Conservation (phyloP, 345 rosid species). For the Populus deltoides region DNA sequence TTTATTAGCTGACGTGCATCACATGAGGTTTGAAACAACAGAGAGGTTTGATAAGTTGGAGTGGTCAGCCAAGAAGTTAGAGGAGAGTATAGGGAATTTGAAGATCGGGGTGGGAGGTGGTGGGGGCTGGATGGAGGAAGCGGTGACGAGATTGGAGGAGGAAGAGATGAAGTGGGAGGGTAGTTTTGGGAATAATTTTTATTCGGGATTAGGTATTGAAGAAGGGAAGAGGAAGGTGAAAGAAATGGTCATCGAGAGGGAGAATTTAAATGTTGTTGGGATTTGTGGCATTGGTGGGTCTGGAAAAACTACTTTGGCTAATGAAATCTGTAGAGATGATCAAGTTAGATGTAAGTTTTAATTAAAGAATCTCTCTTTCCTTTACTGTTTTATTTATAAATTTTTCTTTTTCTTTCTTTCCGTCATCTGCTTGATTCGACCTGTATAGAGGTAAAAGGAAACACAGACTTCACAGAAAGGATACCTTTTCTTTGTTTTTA, state of each 20-base stretch:
- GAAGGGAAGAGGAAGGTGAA: conserved; percentile 67
- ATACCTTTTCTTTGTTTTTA: not conserved
- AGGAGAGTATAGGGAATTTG: conserved; percentile 53
- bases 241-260: conserved; percentile 57
- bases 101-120: conserved; percentile 50
- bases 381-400: not conserved
- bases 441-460: no score
- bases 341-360: conserved; percentile 55
- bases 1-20: conserved; percentile 67
- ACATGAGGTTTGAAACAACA: conserved; percentile 34
- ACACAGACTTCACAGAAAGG: not conserved
- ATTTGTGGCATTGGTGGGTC: conserved; percentile 85
- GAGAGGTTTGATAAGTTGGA: conserved; percentile 59
- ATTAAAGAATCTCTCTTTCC: not conserved
- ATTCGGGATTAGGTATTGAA: conserved; percentile 47
- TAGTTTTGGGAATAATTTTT: conserved; percentile 26
- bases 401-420: not conserved
- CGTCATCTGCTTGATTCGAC: not conserved
- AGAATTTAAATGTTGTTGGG: conserved; percentile 44
- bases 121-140: conserved; percentile 52
- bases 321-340: conserved; percentile 56
- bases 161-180: conserved; percentile 40
- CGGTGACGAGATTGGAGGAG: conserved; percentile 47
- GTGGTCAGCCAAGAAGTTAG: conserved; percentile 36
- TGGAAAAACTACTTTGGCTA: conserved; percentile 85